Conservation (phyloP, 345 rosid genomes). For the Lepidium sativum region DNA sequence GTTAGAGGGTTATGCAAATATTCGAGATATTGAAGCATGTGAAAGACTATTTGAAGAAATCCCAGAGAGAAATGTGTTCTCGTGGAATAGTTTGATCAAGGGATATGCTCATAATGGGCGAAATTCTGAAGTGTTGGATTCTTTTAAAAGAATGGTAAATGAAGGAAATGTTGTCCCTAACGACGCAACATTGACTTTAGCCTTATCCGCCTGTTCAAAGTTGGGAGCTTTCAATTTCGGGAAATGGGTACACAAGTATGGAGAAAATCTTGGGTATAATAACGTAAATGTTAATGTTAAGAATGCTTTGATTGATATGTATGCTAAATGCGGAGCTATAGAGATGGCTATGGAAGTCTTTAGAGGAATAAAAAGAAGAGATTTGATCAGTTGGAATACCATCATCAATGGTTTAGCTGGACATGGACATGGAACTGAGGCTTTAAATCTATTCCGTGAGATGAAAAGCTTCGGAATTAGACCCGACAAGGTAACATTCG, state of each 20-base stretch:
- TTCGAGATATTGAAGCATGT: constrained; percentile 45
- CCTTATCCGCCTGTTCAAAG: constrained; percentile 68
- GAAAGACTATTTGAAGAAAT: constrained; percentile 58
- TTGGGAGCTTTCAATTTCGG: constrained; percentile 77
- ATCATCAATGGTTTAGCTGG: constrained; percentile 59
- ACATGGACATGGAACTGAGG: constrained; percentile 61
- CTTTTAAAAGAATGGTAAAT: constrained; percentile 52
- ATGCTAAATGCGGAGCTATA: constrained; percentile 69
- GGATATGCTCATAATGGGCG: constrained; percentile 44
- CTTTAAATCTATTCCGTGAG: constrained; percentile 48
- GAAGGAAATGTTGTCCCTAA: constrained; percentile 48
- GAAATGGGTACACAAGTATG: constrained; percentile 57
- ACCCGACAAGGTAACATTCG: constrained; percentile 71
- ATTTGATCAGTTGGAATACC: constrained; percentile 81
- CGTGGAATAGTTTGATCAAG: constrained; percentile 73
- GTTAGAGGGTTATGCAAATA: constrained; percentile 52
- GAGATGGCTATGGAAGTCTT: constrained; percentile 54
- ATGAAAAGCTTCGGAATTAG: constrained; percentile 44
- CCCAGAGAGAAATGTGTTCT: constrained; percentile 58
- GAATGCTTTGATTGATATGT: constrained; percentile 78
- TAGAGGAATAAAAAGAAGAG: constrained; percentile 41
- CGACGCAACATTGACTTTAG: constrained; percentile 64
- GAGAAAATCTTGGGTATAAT: constrained; percentile 40
- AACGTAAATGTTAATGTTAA: constrained; percentile 48
- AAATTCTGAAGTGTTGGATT: constrained; percentile 38